A percentile compares a stretch with the other conserved stretches of the same genome.
Evolutionary conservation across 2,329 filamentous ascomycete species (phyloP).

Genomic region (Exophiala viscosa): DNA sequence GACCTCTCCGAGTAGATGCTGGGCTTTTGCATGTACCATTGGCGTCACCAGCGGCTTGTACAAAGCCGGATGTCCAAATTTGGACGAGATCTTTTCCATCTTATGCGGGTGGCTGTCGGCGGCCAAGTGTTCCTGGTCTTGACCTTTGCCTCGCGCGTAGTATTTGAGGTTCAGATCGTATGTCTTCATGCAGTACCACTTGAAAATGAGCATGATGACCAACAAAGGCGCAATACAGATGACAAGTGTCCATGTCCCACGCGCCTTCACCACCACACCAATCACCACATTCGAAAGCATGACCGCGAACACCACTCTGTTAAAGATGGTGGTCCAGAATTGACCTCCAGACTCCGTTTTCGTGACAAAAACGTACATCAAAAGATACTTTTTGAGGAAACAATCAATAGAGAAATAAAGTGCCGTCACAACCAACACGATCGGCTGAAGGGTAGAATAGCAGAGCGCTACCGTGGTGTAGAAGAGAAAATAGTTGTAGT

Average conservation of each 20-base stretch:
- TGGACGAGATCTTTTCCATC: slow-evolving; percentile 56
- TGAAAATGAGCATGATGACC: slow-evolving; percentile 76
- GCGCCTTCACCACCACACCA: slow-evolving; percentile 70
- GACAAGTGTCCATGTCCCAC: slow-evolving; percentile 64
- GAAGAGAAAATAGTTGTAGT: slow-evolving; percentile 97
- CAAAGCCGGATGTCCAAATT: slow-evolving; percentile 85
- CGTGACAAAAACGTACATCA: slow-evolving; percentile 92
- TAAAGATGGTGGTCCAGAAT: slow-evolving; percentile 89
- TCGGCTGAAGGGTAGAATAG: slow-evolving; percentile 79
- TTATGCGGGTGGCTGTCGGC: slow-evolving; percentile 13
- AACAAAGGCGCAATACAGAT: slow-evolving; percentile 70
- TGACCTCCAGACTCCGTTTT: slow-evolving; percentile 93
- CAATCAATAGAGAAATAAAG: slow-evolving; percentile 86
- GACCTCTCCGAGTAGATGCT: slow-evolving; percentile 78
- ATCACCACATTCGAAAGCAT: slow-evolving; percentile 76
- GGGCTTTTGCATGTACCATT: slow-evolving; percentile 90
- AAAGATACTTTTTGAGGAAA: slow-evolving; percentile 88
- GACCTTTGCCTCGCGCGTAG: slow-evolving; percentile 65
- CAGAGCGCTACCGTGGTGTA: slow-evolving; percentile 86
- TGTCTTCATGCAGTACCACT: slow-evolving; percentile 69
- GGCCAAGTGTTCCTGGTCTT: slow-evolving; percentile 37
- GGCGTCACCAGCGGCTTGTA: slow-evolving; percentile 87
- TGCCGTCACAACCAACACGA: slow-evolving; percentile 80
- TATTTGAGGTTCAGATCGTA: slow-evolving; percentile 81
- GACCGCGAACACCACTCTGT: slow-evolving; percentile 80